These are phyloP conservation scores for Claviceps monticola DNA, from an alignment of 2,329 filamentous ascomycete species.

Conservation along the genomic window DNA sequence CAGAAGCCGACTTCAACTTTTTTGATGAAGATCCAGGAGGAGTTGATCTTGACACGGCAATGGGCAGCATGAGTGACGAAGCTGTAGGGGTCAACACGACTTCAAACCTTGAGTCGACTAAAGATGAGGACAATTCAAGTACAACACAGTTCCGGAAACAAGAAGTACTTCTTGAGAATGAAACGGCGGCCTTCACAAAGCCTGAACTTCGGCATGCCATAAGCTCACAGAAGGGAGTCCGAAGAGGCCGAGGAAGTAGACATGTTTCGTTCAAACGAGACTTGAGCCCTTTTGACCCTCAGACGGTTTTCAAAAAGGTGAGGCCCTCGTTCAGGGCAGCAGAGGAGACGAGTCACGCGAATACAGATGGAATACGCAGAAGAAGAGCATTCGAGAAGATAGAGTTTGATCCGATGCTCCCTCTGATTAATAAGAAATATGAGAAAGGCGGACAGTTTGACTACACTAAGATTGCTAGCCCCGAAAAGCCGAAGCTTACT, in stretches of 20 bases:
- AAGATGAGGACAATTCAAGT: slow-evolving; percentile 8
- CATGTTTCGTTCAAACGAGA: slow-evolving; percentile 31
- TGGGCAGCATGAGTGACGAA: slow-evolving; percentile 10
- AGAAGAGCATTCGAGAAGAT: slow-evolving; percentile 40
- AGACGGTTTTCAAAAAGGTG: slow-evolving; percentile 45
- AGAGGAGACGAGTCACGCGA: slow-evolving; percentile 9
- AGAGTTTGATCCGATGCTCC: slow-evolving; percentile 37
- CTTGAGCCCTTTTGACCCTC: slow-evolving; percentile 42
- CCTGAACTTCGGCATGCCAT: slow-evolving; percentile 45
- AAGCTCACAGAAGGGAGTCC: slow-evolving; percentile 33
- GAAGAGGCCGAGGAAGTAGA: slow-evolving; percentile 18
- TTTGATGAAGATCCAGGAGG: slow-evolving; percentile 51
- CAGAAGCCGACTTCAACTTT: slow-evolving; percentile 72
- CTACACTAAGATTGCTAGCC: slow-evolving; percentile 21
- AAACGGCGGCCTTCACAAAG: slow-evolving; percentile 37
- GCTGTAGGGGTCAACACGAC: slow-evolving; percentile 1
- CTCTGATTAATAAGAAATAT: slow-evolving; percentile 44
- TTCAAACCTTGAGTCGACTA: slow-evolving; percentile 3
- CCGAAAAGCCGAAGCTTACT: slow-evolving; percentile 16
- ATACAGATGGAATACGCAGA: slow-evolving; percentile 18
- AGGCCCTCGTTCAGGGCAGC: slow-evolving; percentile 28
- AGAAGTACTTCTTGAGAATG: slow-evolving; percentile 10
- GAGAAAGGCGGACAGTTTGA: slow-evolving; percentile 41
- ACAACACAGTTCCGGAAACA: slow-evolving; percentile 6
- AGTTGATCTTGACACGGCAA: slow-evolving; percentile 22